Base-by-base conservation (phyloP, 805 yeast genomes). In the Starmerella stigmatis region DNA sequence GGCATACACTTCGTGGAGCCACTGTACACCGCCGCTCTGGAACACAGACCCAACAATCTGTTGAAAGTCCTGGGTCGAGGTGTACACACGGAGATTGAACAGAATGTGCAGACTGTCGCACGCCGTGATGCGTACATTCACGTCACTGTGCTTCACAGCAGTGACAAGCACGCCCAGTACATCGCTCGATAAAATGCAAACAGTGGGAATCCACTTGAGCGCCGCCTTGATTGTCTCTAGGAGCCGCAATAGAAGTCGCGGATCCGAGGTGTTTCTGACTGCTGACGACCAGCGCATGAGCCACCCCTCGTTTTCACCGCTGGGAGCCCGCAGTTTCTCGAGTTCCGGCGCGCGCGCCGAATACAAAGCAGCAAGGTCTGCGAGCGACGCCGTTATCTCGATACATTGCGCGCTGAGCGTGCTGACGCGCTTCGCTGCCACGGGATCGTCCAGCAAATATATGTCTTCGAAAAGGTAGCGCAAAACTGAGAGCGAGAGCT, bases 391-490 rank as follows among this genome's bases (percentile, higher is more conserved):
- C 8, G 86, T 78, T 16, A 88, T 75, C 62, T 86, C 84, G 5
- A 89, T 83, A 60, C 94, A 81, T 41, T 86, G 72, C 26, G 94
- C 86, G 41, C 81, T 80, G 30, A 89, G 71, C 1, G 82, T 73
- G n/a, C 76, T 72, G 46, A 81, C 75, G 57, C 97, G 72, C 53
- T 78, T 81, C 27, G 88, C 71, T 2, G 95, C 95, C 17, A 86
- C 75, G 20, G 96, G 81, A 60, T 92, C 99, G 54, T 92, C 97
- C 39, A 92, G 69, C 42, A 94, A 68, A 59, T 86, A 92, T 10
- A 92, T 76, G 60, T 92, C 99, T 64, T 92, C 99, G 59, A 89
- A 92, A 15, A 92, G 64, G 3, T 94, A 86, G 57, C 96, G 70
- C 53, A 85, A 74, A 5, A 92, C 81, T 38, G 82, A 76, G 20